Evolutionary conservation across 1,284 basidiomycete genomes (phyloP).

Genomic region (Ceratobasidium sp.): DNA sequence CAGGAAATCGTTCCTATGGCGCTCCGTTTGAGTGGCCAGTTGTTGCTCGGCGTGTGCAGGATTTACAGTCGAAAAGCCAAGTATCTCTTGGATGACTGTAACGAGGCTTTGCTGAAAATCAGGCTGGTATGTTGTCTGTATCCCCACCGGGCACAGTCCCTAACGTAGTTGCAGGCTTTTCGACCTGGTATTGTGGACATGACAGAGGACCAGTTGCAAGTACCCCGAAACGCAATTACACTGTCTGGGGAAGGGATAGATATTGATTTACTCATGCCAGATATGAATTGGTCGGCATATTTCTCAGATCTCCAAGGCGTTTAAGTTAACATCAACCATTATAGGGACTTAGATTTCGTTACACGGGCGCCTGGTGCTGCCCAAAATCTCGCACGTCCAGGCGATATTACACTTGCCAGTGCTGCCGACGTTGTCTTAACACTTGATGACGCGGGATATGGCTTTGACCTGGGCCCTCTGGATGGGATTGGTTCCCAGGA

Average conservation of each 20-base stretch:
- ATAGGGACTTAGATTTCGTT: conserved; percentile 77
- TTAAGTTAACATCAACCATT: neutral
- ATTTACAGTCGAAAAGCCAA: conserved; percentile 99
- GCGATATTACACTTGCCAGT: conserved; percentile 85
- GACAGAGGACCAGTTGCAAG: conserved; percentile 91
- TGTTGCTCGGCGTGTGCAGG: conserved; percentile 94
- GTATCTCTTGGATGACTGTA: conserved; percentile 97
- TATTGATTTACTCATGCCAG: conserved; percentile 82
- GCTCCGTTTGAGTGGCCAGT: conserved; percentile 92
- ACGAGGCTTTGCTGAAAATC: conserved; percentile 94
- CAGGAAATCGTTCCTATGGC: conserved; percentile 89
- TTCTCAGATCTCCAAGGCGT: neutral
- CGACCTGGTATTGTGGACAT: conserved; percentile 93
- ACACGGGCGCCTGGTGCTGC: conserved; percentile 67
- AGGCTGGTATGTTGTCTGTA: conserved; percentile 76
- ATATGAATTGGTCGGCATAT: conserved; percentile 77
- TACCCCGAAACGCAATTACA: conserved; percentile 88
- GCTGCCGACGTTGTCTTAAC: conserved; percentile 69
- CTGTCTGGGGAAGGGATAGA: conserved; percentile 80
- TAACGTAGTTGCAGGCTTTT: conserved; percentile 74
- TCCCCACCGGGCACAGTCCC: conserved; percentile 30
- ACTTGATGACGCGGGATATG: conserved; percentile 68
- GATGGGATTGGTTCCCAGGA: conserved; percentile 90
- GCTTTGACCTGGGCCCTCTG: conserved; percentile 77
- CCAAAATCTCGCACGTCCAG: conserved; percentile 83